Evolutionary conservation across 2,329 filamentous ascomycete genomes (phyloP).

Genomic region (Metarhizium rileyi): DNA sequence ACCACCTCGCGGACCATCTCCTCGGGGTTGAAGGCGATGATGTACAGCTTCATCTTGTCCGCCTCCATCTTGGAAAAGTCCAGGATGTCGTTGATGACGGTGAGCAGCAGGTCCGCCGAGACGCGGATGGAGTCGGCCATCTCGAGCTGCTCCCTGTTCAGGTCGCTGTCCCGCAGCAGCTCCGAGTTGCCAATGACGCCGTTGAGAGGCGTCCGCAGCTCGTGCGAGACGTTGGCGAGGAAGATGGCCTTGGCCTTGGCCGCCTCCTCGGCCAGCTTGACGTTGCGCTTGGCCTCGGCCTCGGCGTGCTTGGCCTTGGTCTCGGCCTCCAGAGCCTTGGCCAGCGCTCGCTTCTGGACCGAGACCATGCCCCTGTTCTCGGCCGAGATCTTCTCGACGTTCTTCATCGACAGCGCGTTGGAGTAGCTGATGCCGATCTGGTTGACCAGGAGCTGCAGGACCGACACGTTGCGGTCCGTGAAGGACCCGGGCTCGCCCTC

Average conservation of each 20-base stretch:
- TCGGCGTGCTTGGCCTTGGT: conserved; percentile 69
- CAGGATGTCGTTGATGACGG: conserved; percentile 92
- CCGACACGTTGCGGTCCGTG: conserved; percentile 61
- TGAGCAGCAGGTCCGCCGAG: conserved; percentile 76
- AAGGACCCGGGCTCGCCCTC: conserved; percentile 68
- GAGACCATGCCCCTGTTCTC: conserved; percentile 71
- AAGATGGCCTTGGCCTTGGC: conserved; percentile 78
- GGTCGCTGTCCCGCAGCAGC: conserved; percentile 63
- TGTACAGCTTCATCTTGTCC: conserved; percentile 74
- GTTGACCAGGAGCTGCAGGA: conserved; percentile 63
- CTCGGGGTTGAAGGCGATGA: conserved; percentile 57
- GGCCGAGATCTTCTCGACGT: conserved; percentile 66
- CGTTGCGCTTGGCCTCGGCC: conserved; percentile 65
- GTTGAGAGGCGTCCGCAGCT: conserved; percentile 73
- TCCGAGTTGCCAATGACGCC: conserved; percentile 86
- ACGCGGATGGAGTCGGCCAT: conserved; percentile 82
- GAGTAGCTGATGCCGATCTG: conserved; percentile 68
- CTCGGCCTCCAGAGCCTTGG: conserved; percentile 63
- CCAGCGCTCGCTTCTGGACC: conserved; percentile 64
- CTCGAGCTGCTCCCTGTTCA: conserved; percentile 69
- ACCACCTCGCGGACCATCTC: conserved; percentile 60
- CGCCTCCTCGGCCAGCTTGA: conserved; percentile 73
- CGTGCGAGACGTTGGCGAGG: conserved; percentile 70
- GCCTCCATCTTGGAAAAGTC: conserved; percentile 94
- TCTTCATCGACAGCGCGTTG: conserved; percentile 57